Evolutionary conservation across 2,329 filamentous ascomycete species (phyloP).

Genomic region (Diplocarpon rosae): DNA sequence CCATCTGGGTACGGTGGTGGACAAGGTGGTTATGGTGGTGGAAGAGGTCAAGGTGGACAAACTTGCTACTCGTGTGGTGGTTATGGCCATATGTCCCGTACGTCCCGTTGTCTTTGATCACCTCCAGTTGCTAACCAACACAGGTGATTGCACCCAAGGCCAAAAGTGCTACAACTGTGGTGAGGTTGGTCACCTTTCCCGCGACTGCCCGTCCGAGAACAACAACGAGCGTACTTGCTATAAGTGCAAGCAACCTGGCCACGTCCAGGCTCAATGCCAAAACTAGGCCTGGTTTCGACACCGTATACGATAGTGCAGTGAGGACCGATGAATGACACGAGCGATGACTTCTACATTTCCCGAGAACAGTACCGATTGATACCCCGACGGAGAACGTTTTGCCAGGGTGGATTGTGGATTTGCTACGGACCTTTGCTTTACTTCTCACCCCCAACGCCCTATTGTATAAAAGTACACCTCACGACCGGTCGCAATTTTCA

Average conservation of each 20-base stretch:
- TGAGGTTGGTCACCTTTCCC: constrained; percentile 68
- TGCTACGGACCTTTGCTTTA: constrained; percentile 7
- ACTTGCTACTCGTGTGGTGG: constrained; percentile 98
- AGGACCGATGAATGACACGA: constrained; percentile 16
- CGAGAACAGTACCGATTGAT: constrained; percentile 19
- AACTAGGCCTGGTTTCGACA: constrained; percentile 41
- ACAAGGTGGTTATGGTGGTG: constrained; percentile 31
- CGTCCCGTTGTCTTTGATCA: constrained; percentile 26
- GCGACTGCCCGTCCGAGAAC: constrained; percentile 91
- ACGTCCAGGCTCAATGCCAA: constrained; percentile 83
- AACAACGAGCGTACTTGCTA: constrained; percentile 94
- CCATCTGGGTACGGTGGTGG: constrained; percentile 29
- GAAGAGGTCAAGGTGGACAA: constrained; percentile 51
- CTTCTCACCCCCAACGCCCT: neutral
- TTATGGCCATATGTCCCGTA: constrained; percentile 89
- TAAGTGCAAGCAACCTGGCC: constrained; percentile 64
- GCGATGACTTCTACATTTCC: constrained; percentile 19
- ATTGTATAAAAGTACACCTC: constrained; percentile 18
- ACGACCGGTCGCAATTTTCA: too few species aligned
- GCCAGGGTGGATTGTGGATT: constrained; percentile 27
- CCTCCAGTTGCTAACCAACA: constrained; percentile 3
- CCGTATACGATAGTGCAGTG: constrained; percentile 12
- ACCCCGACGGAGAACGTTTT: constrained; percentile 22
- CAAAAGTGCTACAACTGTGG: constrained; percentile 99
- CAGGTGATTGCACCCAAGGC: constrained; percentile 88